phyloP scores from a whole-genome alignment of 371 early-diverging fungal species.

The Apophysomyces trapeziformis region DNA sequence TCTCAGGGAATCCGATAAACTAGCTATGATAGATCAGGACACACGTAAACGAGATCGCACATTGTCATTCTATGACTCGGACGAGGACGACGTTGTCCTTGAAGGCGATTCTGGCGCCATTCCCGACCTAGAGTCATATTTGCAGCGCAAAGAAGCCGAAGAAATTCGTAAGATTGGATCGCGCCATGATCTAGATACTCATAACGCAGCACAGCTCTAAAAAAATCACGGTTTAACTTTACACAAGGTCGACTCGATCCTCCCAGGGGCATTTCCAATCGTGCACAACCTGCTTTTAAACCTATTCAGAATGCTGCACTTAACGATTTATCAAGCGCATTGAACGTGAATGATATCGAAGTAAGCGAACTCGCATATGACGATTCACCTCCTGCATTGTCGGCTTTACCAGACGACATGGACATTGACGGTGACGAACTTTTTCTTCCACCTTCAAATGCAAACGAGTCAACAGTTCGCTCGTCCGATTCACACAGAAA shows the following conservation, averaged over 20 bases:
- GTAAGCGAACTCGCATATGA: conserved; percentile 3
- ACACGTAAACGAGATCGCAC: conserved; percentile 2
- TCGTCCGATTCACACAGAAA: neutral
- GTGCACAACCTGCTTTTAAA: conserved; percentile 2
- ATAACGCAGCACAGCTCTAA: neutral
- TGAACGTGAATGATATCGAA: neutral
- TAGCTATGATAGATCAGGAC: neutral
- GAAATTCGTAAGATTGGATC: conserved; percentile 1
- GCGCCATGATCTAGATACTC: neutral
- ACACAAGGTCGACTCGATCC: neutral
- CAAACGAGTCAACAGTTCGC: neutral
- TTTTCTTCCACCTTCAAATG: neutral
- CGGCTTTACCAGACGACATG: conserved; percentile 8
- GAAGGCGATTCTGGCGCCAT: neutral
- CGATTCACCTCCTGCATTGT: neutral
- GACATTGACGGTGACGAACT: conserved; percentile 10
- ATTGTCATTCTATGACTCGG: conserved; percentile 7
- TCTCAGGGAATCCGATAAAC: too few species aligned
- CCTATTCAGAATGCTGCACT: conserved; percentile 2
- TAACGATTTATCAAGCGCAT: neutral
- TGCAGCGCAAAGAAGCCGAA: neutral
- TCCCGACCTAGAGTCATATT: neutral
- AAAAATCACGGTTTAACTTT: neutral
- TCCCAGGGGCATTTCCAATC: neutral
- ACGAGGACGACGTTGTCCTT: conserved; percentile 1